Evolutionary conservation across 2,329 filamentous ascomycete species (phyloP), one percentile per base, ranked within the genome.

Genomic region (Xylariaceae sp.): DNA sequence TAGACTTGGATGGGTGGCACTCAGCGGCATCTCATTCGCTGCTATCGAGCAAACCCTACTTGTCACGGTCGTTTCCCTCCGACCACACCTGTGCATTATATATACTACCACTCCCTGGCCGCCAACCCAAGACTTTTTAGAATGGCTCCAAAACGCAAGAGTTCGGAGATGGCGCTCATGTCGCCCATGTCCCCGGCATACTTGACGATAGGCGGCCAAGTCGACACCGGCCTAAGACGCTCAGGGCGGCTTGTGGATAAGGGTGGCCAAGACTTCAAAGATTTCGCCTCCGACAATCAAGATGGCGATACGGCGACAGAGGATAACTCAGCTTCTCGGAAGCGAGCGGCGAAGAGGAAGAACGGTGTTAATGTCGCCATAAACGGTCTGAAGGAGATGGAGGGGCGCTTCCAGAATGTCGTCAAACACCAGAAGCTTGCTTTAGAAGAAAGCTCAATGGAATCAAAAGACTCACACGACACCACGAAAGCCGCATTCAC

Each of bases 381-480:
- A 54, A 69, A 70, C n/a, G 69, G 71, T n/a, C 66, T 81, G 22
- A 72, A 69, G 5, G 69, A 76, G 57, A 80, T 81, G 75, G 78
- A 81, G 42, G 65, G 71, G 14, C 67, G 68, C n/a, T 61, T 81
- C 2, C 71, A 73, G 28, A 68, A 65, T 5, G 70, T 69, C 6
- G 71, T 73, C 10, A 75, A 76, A 51, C 69, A 64, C 18, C 77
- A 81, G 54, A 76, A 78, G 34, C 59, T 73, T 0, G 74, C 74
- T n/a, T 56, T 81, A 2, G 70, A 77, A 52, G 68, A 71, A 31
- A 76, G 57, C 45, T 31, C 42, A 13, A 38, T 53, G 10, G 11
- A 38, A 17, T 10, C 43, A 6, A 31, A 14, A 13, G 31, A 17
- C 3, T 14, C 13, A 5, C 2, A 28, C 11, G 53, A 61, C 1